A percentile compares a stretch with the other conserved stretches of the same genome.
These are phyloP conservation scores for Lodderomyces oxycetoniae DNA, from an alignment of 1,139 yeast species.

Conservation along the genomic window DNA sequence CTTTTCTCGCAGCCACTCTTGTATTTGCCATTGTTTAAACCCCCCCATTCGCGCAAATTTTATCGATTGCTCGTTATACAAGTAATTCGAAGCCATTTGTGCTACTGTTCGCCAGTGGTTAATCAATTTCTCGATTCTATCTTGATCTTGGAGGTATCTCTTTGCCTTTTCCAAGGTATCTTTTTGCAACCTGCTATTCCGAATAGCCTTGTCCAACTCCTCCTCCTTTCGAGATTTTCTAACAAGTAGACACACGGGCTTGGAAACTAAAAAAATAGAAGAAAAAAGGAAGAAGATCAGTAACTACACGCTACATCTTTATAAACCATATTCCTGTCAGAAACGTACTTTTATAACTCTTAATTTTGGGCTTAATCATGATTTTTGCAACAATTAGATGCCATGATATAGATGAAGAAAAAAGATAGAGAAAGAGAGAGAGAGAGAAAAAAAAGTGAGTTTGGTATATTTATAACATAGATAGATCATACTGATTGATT, in stretches of 20 bases:
- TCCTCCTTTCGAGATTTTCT: no score
- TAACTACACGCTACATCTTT: no score
- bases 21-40: conserved; percentile 11
- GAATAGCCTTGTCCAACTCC: conserved; percentile 12
- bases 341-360: no score
- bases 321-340: no score
- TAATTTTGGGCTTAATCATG: no score
- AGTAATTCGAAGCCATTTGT: conserved; percentile 16
- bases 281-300: no score
- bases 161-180: conserved; percentile 15
- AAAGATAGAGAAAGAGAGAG: neutral
- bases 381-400: no score
- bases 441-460: neutral
- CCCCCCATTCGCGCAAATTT: conserved; percentile 16
- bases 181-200: conserved; percentile 10
- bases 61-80: conserved; percentile 14
- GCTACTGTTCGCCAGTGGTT: conserved; percentile 14
- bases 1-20: conserved; percentile 9
- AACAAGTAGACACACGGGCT: no score
- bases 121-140: conserved; percentile 11
- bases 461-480: no score
- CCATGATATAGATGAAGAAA: no score
- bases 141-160: conserved; percentile 11
- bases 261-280: no score
- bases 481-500: no score